Conservation (phyloP, 805 yeast genomes). For the Sugiyamaella marilandica region DNA sequence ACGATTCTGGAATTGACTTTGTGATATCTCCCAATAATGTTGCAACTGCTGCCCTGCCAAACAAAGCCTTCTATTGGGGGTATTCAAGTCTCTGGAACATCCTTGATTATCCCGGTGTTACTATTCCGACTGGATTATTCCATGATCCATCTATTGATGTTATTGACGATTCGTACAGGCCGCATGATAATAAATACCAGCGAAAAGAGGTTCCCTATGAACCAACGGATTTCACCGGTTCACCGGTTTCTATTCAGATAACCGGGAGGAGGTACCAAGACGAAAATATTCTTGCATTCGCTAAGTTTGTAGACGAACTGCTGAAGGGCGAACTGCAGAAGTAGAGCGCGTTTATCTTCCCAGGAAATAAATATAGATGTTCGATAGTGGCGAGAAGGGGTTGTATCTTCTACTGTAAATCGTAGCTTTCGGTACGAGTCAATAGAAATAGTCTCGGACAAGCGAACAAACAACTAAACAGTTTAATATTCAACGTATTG, state of each 20-base stretch:
- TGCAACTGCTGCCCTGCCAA: slow-evolving; percentile 37
- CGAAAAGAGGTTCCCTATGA: slow-evolving; percentile 41
- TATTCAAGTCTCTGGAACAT: slow-evolving; percentile 15
- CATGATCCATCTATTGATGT: slow-evolving; percentile 7
- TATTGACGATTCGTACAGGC: background rate
- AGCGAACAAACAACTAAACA: no score
- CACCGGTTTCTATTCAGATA: slow-evolving; percentile 62
- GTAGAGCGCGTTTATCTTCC: no score
- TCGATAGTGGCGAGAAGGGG: background rate
- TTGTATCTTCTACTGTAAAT: background rate
- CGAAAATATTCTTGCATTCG: slow-evolving; percentile 42
- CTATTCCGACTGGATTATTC: slow-evolving; percentile 11
- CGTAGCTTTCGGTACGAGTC: no score
- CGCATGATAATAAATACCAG: background rate
- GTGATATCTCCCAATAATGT: slow-evolving; percentile 26
- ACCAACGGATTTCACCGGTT: slow-evolving; percentile 49
- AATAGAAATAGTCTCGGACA: no score
- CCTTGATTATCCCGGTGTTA: slow-evolving; percentile 13
- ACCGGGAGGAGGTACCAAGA: slow-evolving; percentile 58
- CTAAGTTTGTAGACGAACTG: background rate
- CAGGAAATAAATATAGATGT: background rate
- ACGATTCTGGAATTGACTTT: slow-evolving; percentile 35
- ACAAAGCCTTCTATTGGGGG: slow-evolving; percentile 8
- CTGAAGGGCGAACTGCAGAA: background rate
- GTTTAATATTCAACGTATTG: no score